phyloP scores from a whole-genome alignment of 2,329 filamentous ascomycete genomes.

The Onygenales sp. region DNA sequence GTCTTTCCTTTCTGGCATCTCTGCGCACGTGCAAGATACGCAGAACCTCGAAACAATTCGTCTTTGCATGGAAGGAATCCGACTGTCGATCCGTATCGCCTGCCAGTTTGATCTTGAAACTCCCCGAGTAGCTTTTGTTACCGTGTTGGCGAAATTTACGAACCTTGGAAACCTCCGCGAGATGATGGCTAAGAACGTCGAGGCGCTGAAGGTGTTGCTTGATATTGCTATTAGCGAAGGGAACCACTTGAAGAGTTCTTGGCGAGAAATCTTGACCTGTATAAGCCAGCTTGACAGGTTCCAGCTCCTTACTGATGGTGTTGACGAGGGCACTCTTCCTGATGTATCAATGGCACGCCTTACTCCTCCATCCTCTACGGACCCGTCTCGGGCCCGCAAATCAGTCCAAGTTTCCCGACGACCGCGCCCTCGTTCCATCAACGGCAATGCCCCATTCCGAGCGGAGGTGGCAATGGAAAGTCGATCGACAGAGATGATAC shows the following conservation, averaged over 20 bases:
- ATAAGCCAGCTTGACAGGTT: slow-evolving; percentile 93
- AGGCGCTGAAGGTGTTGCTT: slow-evolving; percentile 82
- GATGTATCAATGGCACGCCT: slow-evolving; percentile 75
- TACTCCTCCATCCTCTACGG: slow-evolving; percentile 45
- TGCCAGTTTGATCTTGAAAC: slow-evolving; percentile 90
- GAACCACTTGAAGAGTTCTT: slow-evolving; percentile 78
- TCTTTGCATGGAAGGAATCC: slow-evolving; percentile 90
- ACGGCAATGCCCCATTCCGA: slow-evolving; percentile 48
- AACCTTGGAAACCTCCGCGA: slow-evolving; percentile 93
- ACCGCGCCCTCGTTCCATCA: slow-evolving; percentile 36
- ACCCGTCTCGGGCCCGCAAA: slow-evolving; percentile 51
- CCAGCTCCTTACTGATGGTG: slow-evolving; percentile 87
- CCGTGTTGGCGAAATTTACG: slow-evolving; percentile 83
- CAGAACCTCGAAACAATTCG: slow-evolving; percentile 89
- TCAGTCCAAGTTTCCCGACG: slow-evolving; percentile 51
- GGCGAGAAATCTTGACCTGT: slow-evolving; percentile 91
- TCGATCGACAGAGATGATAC: slow-evolving; percentile 84
- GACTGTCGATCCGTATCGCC: slow-evolving; percentile 82
- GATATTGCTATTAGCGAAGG: slow-evolving; percentile 91
- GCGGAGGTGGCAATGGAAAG: slow-evolving; percentile 84
- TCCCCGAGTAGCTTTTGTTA: slow-evolving; percentile 90
- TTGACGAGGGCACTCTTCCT: slow-evolving; percentile 84
- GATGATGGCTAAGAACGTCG: slow-evolving; percentile 92
- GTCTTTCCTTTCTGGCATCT: slow-evolving; percentile 93
- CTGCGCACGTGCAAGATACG: slow-evolving; percentile 84